Evolutionary conservation across 805 yeast species (phyloP).

Genomic region (Nakazawaea anatomiae): DNA sequence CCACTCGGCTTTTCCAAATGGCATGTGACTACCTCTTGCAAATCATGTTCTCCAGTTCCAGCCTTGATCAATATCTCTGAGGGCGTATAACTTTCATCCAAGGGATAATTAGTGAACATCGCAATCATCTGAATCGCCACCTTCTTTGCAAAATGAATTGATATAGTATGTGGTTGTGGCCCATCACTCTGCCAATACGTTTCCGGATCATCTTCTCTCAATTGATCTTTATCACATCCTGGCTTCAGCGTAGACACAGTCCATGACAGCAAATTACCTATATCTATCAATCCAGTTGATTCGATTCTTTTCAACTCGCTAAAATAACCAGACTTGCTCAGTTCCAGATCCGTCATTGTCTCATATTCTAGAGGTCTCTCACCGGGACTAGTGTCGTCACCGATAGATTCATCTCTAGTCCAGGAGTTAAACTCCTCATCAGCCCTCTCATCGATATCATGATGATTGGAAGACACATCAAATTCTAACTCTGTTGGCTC

Average conservation of each 20-base stretch:
- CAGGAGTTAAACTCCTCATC: not conserved
- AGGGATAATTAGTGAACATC: constrained; percentile 59
- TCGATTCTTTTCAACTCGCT: constrained; percentile 53
- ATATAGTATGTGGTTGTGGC: constrained; percentile 75
- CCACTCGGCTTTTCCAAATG: constrained; percentile 65
- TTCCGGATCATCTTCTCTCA: constrained; percentile 67
- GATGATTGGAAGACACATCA: not conserved
- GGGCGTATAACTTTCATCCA: constrained; percentile 95
- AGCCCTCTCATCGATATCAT: not conserved
- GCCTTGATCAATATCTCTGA: constrained; percentile 56
- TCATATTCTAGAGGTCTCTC: constrained; percentile 8
- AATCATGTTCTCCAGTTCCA: constrained; percentile 76
- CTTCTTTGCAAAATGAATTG: constrained; percentile 72
- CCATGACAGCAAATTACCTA: constrained; percentile 83
- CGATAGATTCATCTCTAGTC: not conserved
- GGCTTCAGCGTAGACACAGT: constrained; percentile 68
- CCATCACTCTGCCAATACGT: constrained; percentile 97
- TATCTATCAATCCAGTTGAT: constrained; percentile 55
- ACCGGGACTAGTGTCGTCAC: not conserved
- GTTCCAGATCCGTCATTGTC: constrained; percentile 10
- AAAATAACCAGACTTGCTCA: not conserved
- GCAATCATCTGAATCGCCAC: constrained; percentile 66
- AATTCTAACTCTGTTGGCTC: not conserved
- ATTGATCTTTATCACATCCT: constrained; percentile 65
- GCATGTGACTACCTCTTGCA: constrained; percentile 57